These are phyloP conservation scores for Cyphellophora attinorum DNA, from an alignment of 2,329 filamentous ascomycete genomes.

Conservation along the genomic window DNA sequence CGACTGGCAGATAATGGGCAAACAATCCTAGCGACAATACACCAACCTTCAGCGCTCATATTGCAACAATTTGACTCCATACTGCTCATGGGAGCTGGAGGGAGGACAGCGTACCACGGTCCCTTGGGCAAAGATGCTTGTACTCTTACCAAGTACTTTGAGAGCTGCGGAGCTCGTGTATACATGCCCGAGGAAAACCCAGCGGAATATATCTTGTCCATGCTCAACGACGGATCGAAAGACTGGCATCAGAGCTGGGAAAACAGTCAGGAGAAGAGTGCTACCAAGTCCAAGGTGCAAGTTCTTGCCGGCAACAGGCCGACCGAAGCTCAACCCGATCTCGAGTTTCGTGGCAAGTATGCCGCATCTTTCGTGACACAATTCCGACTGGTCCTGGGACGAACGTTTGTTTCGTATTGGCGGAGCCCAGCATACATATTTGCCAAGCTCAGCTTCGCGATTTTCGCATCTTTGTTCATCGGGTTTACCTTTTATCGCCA, in stretches of 20 bases:
- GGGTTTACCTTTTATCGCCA: slow-evolving; percentile 56
- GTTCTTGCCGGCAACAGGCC: slow-evolving; percentile 29
- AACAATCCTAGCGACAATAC: slow-evolving; percentile 82
- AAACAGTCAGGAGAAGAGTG: slow-evolving; percentile 54
- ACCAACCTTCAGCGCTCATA: slow-evolving; percentile 76
- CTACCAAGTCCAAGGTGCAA: slow-evolving; percentile 29
- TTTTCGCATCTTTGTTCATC: slow-evolving; percentile 40
- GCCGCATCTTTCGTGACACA: slow-evolving; percentile 56
- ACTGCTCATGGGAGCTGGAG: slow-evolving; percentile 67
- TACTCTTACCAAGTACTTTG: slow-evolving; percentile 54
- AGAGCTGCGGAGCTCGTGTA: slow-evolving; percentile 49
- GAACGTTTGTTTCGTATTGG: slow-evolving; percentile 56
- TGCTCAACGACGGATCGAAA: slow-evolving; percentile 47
- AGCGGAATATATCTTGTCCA: slow-evolving; percentile 39
- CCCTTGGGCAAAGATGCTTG: slow-evolving; percentile 68
- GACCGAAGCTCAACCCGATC: too few species aligned
- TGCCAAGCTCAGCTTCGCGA: slow-evolving; percentile 52
- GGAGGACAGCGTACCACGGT: slow-evolving; percentile 79
- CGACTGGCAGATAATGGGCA: slow-evolving; percentile 64
- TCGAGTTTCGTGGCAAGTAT: too few species aligned
- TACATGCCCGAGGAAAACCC: slow-evolving; percentile 45
- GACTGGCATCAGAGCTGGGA: slow-evolving; percentile 57
- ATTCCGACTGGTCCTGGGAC: slow-evolving; percentile 54
- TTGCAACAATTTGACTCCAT: slow-evolving; percentile 85
- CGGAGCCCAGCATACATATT: slow-evolving; percentile 58